Evolutionary conservation across 306 rosid genomes (phyloP).

Genomic region (Quercus gilva): DNA sequence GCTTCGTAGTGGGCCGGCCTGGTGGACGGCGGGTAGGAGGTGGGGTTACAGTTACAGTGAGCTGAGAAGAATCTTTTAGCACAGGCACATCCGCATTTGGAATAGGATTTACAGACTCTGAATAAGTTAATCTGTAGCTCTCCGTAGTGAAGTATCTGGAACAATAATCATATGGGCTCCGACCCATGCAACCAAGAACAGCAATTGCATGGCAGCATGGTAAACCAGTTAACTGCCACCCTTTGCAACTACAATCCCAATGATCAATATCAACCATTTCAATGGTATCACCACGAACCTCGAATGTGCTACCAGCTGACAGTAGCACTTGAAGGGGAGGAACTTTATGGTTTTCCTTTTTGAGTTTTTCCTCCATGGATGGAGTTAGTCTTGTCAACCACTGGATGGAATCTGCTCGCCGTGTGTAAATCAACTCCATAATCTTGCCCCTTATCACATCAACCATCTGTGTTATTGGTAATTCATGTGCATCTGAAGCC

Average conservation of each 20-base stretch:
- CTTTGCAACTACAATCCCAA: constrained; percentile 92
- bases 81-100: constrained; percentile 40
- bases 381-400: constrained; percentile 86
- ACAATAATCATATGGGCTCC: constrained; percentile 79
- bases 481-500: constrained; percentile 82
- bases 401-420: constrained; percentile 60
- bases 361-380: constrained; percentile 85
- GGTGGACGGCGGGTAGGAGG: constrained; percentile 97
- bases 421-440: constrained; percentile 67
- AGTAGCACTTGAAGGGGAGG: constrained; percentile 59
- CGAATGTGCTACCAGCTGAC: constrained; percentile 60
- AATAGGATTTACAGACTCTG: constrained; percentile 63
- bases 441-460: constrained; percentile 78
- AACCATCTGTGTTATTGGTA: constrained; percentile 97
- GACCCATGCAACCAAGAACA: constrained; percentile 55
- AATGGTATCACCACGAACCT: constrained; percentile 75
- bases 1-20: constrained; percentile 78
- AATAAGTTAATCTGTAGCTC: constrained; percentile 77
- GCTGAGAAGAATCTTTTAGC: constrained; percentile 47
- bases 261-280: constrained; percentile 74
- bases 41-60: constrained; percentile 69
- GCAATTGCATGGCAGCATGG: constrained; percentile 92
- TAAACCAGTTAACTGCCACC: constrained; percentile 79
- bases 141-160: constrained; percentile 76
- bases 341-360: constrained; percentile 54